These are phyloP conservation scores for Penicillium silybi DNA, from an alignment of 495 filamentous ascomycete species.

Conservation along the genomic window DNA sequence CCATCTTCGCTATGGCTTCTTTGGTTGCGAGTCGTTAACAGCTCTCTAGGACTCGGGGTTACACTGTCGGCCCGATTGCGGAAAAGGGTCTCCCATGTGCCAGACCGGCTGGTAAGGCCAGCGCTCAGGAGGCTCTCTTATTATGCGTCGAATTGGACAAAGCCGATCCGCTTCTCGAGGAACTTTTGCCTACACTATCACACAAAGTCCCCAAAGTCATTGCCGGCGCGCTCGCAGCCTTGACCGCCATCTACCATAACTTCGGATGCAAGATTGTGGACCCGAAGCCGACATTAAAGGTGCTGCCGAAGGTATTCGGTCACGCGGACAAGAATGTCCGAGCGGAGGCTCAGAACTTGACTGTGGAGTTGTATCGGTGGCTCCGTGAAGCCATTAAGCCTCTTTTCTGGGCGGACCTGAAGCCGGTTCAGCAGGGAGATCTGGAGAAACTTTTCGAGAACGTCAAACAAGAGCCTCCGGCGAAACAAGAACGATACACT, in stretches of 20 bases:
- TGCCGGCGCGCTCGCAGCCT: slow-evolving; percentile 72
- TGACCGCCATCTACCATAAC: slow-evolving; percentile 82
- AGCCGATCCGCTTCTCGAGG: slow-evolving; percentile 81
- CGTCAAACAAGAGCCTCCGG: slow-evolving; percentile 78
- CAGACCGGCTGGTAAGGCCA: slow-evolving; percentile 81
- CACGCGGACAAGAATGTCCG: slow-evolving; percentile 99
- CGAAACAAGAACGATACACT: slow-evolving; percentile 89
- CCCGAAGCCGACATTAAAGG: slow-evolving; percentile 91
- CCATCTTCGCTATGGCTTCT: background rate
- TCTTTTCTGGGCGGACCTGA: slow-evolving; percentile 93
- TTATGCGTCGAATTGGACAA: slow-evolving; percentile 89
- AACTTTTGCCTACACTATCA: slow-evolving; percentile 76
- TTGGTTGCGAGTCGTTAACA: background rate
- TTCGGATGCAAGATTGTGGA: slow-evolving; percentile 96
- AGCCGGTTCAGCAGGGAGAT: slow-evolving; percentile 92
- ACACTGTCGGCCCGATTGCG: slow-evolving; percentile 70
- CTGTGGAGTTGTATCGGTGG: slow-evolving; percentile 96
- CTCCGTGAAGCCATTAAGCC: slow-evolving; percentile 97
- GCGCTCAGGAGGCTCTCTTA: slow-evolving; percentile 79
- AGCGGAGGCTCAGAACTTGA: slow-evolving; percentile 85
- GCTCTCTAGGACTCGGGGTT: slow-evolving; percentile 60
- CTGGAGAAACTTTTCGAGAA: slow-evolving; percentile 91
- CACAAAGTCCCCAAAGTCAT: slow-evolving; percentile 95
- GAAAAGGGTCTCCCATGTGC: slow-evolving; percentile 91
- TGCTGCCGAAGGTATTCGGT: slow-evolving; percentile 84